phyloP scores from a whole-genome alignment of 345 rosid genomes.

The Streptanthus diversifolius region DNA sequence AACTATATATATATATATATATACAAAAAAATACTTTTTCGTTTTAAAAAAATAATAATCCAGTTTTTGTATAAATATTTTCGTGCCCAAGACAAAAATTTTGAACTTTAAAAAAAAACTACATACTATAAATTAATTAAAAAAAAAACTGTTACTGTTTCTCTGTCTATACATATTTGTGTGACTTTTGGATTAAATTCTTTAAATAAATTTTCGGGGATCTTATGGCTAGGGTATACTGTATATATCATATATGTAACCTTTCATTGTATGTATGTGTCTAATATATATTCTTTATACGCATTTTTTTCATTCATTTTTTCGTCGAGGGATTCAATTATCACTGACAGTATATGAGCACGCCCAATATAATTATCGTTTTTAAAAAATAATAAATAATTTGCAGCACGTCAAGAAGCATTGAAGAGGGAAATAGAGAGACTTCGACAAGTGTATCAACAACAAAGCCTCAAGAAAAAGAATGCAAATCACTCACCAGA shows the following conservation, averaged over 20 bases:
- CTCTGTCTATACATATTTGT: not conserved
- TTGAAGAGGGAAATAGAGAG: constrained; percentile 90
- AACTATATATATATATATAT: no score
- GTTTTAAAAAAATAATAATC: no score
- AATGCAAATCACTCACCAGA: constrained; percentile 21
- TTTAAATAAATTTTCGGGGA: not conserved
- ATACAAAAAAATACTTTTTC: no score
- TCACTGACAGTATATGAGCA: constrained; percentile 19
- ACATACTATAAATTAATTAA: not conserved
- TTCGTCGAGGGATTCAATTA: not conserved
- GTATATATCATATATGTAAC: not conserved
- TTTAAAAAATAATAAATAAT: not conserved
- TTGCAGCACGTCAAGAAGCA: constrained; percentile 80
- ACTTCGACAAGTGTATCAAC: constrained; percentile 65
- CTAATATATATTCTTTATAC: not conserved
- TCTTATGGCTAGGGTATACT: no score
- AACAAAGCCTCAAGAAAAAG: constrained; percentile 48
- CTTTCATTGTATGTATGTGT: not conserved
- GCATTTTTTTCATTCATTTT: not conserved
- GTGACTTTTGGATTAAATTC: not conserved
- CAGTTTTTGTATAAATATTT: no score
- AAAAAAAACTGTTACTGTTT: not conserved
- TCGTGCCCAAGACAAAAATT: not conserved
- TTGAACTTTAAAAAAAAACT: not conserved
- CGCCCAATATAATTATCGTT: not conserved